Evolutionary conservation across 1,284 basidiomycete genomes (phyloP), one percentile per base, ranked within the genome.

Genomic region (Cystobasidiaceae sp.): DNA sequence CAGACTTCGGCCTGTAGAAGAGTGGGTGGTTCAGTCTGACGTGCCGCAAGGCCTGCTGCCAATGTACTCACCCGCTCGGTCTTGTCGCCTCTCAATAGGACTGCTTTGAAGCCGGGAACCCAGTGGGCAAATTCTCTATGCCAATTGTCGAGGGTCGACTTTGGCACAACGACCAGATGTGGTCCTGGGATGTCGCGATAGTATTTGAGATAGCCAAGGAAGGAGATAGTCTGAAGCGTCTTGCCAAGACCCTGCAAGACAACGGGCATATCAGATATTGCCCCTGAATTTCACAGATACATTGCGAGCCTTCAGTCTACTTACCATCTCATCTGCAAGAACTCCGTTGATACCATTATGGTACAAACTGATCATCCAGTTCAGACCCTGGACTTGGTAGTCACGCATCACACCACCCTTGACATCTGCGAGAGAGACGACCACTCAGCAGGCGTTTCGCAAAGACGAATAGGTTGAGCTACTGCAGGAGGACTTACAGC

Each of bases 61-160:
- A 25, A 8, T 23, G 41, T 4, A 76, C 80, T 72, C 64, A 81
- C 82, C 48, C 94, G 86, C 72, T 97, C 94, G 67, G 97, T 92
- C 76, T 90, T 93, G 34, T 84, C 84, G 1, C 96, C 94, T 21
- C 90, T 87, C 27, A 98, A 80, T 7, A 90, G 80, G 50, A 91
- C 82, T 15, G 89, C 84, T 67, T 85, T 88, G 79, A 97, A 88
- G 66, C 91, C 89, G 0, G 92, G 89, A 0, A 92, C 88, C 96
- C 96, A 98, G 70, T 83, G 84, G 67, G 84, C 84, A 71, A 99
- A 93, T 77, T 98, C 94, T 71, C 96, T 86, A 25, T 84, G 80
- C 94, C 94, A 98, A 77, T 97, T 98, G 79, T 97, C 90, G n/a
- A 98, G 81, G 0, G 96, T 98, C 1, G 91, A 94, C 77, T 98